phyloP scores from a whole-genome alignment of 176 grass and related monocot genomes.

The Alopecurus myosuroides region DNA sequence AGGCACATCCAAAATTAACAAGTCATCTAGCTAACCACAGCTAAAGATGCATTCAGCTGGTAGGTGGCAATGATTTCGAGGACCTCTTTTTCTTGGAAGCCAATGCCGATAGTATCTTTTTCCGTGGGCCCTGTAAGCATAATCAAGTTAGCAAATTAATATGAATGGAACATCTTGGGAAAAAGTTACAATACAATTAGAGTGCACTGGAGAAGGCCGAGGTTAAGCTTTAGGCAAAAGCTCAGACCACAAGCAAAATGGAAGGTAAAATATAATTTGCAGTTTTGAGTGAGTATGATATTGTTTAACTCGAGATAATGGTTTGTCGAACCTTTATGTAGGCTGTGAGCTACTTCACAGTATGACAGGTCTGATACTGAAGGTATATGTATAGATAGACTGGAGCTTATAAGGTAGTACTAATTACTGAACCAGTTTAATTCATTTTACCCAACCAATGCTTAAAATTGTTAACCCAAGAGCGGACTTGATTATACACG shows the following conservation, averaged over 20 bases:
- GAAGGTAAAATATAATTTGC: neutral
- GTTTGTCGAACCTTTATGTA: neutral
- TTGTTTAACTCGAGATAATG: neutral
- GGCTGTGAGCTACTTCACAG: neutral
- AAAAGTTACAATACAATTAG: neutral
- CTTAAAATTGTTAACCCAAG: neutral
- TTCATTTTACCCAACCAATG: neutral
- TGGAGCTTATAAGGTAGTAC: conserved; percentile 5
- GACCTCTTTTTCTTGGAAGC: conserved; percentile 40
- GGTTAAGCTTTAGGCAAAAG: neutral
- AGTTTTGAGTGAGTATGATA: neutral
- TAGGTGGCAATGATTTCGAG: conserved; percentile 19
- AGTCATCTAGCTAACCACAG: neutral
- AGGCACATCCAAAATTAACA: neutral
- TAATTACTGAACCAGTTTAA: neutral
- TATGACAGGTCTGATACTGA: neutral
- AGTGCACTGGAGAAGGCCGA: neutral
- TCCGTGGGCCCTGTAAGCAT: conserved; percentile 64
- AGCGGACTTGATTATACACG: neutral
- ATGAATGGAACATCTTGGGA: neutral
- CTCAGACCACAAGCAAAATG: conserved; percentile 3
- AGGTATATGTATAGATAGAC: neutral
- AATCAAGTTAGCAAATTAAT: conserved; percentile 9
- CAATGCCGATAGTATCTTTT: conserved; percentile 64
- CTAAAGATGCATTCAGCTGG: neutral